Evolutionary conservation across 2,329 filamentous ascomycete genomes (phyloP), one percentile per base, ranked within the genome.

Genomic region (Phaeoacremonium minimum): DNA sequence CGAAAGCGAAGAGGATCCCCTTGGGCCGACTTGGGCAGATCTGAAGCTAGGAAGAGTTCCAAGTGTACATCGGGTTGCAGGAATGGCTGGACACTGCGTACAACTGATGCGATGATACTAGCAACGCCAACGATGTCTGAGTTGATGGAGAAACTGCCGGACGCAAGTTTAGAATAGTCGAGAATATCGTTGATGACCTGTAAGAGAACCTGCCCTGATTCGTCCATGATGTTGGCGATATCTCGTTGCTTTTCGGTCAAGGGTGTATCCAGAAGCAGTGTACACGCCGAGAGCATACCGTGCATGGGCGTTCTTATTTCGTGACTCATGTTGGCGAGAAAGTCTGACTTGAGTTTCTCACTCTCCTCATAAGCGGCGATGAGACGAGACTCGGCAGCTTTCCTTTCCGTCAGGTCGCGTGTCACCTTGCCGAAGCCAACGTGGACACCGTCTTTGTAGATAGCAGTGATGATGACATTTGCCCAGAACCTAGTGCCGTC

Each of bases 341-440:
- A 90, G 46, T 87, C 84, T 46, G 80, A 85, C 64, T 91, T 93
- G 52, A 91, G 73, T 37, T 84, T 74, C 50, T 81, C 88, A 3
- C 86, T 85, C 57, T 90, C 86, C 53, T 87, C 76, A 44, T 74
- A 79, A 3, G 74, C 75, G 9, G 67, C 56, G 30, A 79, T 73
- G 14, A 79, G 55, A 4, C 67, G 67, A n/a, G 66, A 56, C 49
- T 80, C 75, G 11, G 70, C 67, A 30, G 68, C 69, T 38, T 72
- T 71, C 17, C 73, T 63, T 46, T 78, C 74, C 0, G 71, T 76
- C 44, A 79, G 47, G 44, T 80, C 73, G 16, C 76, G 64, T 1
- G 74, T 79, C 28, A 80, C 69, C 48, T 79, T 80, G 47, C 69
- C 71, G 43, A 75, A 80, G 11, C 76, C 76, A 8, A 78, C 60